Percentiles rank a stretch among this genome's conserved stretches.
These are phyloP conservation scores for Verticillium tricorpus DNA, from an alignment of 2,329 filamentous ascomycete species.

Conservation along the genomic window DNA sequence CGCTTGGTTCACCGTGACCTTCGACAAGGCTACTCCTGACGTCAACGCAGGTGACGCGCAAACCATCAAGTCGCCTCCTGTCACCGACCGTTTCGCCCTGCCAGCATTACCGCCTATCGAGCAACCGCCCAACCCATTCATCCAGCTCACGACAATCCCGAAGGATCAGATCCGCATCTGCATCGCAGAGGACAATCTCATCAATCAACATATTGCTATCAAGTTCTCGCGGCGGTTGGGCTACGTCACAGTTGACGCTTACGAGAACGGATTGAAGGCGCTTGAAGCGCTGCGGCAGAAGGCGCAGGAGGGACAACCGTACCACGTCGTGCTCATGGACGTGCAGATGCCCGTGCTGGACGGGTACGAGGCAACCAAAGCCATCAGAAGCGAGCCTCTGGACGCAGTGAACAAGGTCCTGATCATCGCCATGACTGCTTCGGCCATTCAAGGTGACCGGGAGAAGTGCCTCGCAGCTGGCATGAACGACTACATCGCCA, in stretches of 20 bases:
- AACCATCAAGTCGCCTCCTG: slow-evolving; percentile 30
- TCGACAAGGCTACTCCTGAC: slow-evolving; percentile 71
- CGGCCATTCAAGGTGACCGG: slow-evolving; percentile 87
- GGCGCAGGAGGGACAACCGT: slow-evolving; percentile 67
- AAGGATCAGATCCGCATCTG: slow-evolving; percentile 79
- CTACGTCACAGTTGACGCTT: slow-evolving; percentile 77
- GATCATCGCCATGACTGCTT: slow-evolving; percentile 97
- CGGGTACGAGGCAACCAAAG: slow-evolving; percentile 84
- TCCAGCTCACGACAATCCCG: slow-evolving; percentile 68
- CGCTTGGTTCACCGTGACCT: slow-evolving; percentile 76
- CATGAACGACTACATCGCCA: slow-evolving; percentile 97
- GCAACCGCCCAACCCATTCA: slow-evolving; percentile 38
- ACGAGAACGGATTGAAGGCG: slow-evolving; percentile 83
- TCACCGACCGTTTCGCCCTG: slow-evolving; percentile 28
- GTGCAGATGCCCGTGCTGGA: slow-evolving; percentile 94
- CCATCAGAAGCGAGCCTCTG: slow-evolving; percentile 72
- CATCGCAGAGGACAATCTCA: slow-evolving; percentile 91
- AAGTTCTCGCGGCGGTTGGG: slow-evolving; percentile 84
- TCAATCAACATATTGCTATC: slow-evolving; percentile 92
- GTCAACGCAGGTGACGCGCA: slow-evolving; percentile 53
- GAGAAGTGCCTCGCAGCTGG: slow-evolving; percentile 94
- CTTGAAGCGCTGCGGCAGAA: slow-evolving; percentile 78
- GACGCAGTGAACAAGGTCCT: slow-evolving; percentile 75
- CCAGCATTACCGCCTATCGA: slow-evolving; percentile 14
- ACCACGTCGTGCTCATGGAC: slow-evolving; percentile 92